These are phyloP conservation scores for Prosopis cineraria DNA, from an alignment of 306 rosid genomes.

Conservation along the genomic window DNA sequence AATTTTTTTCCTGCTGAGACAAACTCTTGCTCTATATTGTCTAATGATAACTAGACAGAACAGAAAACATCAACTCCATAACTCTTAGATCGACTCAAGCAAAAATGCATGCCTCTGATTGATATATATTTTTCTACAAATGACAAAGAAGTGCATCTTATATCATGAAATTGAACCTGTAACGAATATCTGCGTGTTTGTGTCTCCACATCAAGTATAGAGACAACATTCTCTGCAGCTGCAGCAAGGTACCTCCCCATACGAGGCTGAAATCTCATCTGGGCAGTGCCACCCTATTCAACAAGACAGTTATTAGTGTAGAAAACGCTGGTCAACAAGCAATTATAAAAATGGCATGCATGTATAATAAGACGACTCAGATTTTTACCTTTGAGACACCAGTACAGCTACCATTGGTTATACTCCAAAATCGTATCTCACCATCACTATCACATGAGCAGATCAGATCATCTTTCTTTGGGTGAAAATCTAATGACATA, in stretches of 20 bases:
- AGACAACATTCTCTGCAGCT: slow-evolving; percentile 82
- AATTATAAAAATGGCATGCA: background rate
- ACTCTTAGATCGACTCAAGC: background rate
- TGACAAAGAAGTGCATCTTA: background rate
- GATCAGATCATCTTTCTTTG: slow-evolving; percentile 85
- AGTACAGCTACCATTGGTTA: slow-evolving; percentile 77
- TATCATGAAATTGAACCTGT: slow-evolving; percentile 49
- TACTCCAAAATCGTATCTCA: slow-evolving; percentile 96
- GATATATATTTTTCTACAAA: background rate
- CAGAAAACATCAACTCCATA: background rate
- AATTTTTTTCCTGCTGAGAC: background rate
- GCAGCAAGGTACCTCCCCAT: slow-evolving; percentile 88
- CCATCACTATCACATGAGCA: slow-evolving; percentile 95
- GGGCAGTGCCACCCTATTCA: slow-evolving; percentile 84
- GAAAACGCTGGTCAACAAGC: slow-evolving; percentile 18
- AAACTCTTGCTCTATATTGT: background rate
- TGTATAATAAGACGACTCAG: background rate
- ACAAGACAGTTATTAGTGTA: slow-evolving; percentile 23
- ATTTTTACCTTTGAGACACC: slow-evolving; percentile 69
- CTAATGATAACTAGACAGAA: background rate
- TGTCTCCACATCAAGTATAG: slow-evolving; percentile 91
- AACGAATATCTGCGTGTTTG: slow-evolving; percentile 69
- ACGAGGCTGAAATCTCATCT: slow-evolving; percentile 95
- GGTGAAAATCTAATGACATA: slow-evolving; percentile 96
- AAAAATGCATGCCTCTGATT: background rate